A percentile compares a stretch with the other conserved stretches of the same genome.
Evolutionary conservation across 768 basidiomycete species (phyloP).

Genomic region (Trametes cubensis): DNA sequence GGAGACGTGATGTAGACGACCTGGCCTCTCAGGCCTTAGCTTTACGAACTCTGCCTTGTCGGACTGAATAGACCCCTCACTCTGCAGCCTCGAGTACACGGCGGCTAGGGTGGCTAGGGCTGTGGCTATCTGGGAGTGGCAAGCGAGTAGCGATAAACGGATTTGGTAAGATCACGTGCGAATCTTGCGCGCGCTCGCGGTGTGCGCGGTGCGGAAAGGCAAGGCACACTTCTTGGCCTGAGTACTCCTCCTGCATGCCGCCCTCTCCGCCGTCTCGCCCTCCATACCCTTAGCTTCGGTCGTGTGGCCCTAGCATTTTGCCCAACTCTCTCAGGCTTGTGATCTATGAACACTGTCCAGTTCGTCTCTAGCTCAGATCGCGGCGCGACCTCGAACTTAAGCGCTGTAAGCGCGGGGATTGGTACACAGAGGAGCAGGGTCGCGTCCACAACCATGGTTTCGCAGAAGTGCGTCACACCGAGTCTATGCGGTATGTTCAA

Average conservation of each 20-base stretch:
- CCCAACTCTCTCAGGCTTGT: too few species aligned
- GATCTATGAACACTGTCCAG: slow-evolving; percentile 6
- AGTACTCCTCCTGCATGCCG: slow-evolving; percentile 3
- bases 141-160: background rate
- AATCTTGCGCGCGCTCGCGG: background rate
- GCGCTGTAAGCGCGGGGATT: slow-evolving; percentile 9
- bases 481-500: background rate
- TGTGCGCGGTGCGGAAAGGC: slow-evolving; percentile 10
- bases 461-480: background rate
- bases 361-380: background rate
- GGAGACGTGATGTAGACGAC: background rate
- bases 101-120: too few species aligned
- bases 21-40: background rate
- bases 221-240: background rate
- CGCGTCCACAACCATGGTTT: slow-evolving; percentile 11
- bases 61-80: background rate
- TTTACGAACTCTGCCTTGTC: background rate
- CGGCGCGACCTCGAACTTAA: background rate
- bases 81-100: background rate
- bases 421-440: slow-evolving; percentile 5
- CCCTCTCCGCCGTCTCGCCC: background rate
- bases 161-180: slow-evolving; percentile 7
- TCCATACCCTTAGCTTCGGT: background rate
- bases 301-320: background rate
- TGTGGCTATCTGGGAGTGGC: background rate